Evolutionary conservation across 805 yeast species (phyloP), one percentile per base, ranked within the genome.

Genomic region (Jamesozyma jinghongensis): DNA sequence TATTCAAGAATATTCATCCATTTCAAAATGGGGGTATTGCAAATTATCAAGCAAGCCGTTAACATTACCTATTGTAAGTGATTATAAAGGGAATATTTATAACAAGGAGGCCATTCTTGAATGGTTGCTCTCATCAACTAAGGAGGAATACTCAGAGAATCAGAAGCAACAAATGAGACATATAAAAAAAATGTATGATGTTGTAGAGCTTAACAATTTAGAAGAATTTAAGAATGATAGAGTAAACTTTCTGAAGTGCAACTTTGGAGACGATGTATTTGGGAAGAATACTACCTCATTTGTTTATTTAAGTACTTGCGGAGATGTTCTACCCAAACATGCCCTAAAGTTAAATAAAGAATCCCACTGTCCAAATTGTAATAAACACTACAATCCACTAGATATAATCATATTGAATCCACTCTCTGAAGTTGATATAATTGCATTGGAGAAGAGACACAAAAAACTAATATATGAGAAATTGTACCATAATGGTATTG

Each of bases 81-180:
- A 86, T 58, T 79, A 68, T 53, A 63, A 63, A 37, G 96, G 96
- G 0, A 55, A 66, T 25, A 52, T 86, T 4, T 82, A 71, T 57
- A 74, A 79, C 47, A 83, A 82, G 45, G 83, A 77, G 42, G 60
- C 77, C 22, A 56, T 83, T 0, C 52, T 86, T 5, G 80, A 80
- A 50, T 67, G 70, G 54, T 54, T 86, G 4, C 47, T 82, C 32
- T 49, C 53, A 22, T 49, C 45, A 3, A 45, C 46, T 8, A 46
- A 47, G 2, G 63, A 61, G 19, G 51, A 51, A 26, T 49, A 58
- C 37, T 42, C 47, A 32, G 50, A 41, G 14, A 52, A 47, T 22
- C 67, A 55, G 41, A 50, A 45, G 19, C 40, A 42, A 4, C 40
- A 57, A 28, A 53, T 60, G 7, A 39, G 49, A 3, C 71, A 70